A percentile compares a stretch with the other conserved stretches of the same genome.
These are phyloP conservation scores for Tulasnella sp. DNA, from an alignment of 768 basidiomycete genomes.

Conservation along the genomic window DNA sequence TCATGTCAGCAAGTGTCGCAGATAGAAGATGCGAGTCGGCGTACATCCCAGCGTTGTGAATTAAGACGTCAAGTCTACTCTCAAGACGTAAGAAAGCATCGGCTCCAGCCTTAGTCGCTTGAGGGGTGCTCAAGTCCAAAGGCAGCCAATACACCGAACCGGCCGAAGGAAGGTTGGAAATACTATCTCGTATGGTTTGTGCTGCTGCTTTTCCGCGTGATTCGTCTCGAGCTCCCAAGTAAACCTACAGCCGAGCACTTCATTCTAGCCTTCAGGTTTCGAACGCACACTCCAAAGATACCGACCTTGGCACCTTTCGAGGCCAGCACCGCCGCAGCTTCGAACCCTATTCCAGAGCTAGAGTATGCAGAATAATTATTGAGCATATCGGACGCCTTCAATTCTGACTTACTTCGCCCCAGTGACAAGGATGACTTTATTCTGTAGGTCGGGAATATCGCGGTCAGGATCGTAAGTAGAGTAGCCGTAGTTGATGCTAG, in stretches of 20 bases:
- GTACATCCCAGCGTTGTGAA: conserved; percentile 56
- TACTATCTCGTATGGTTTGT: conserved; percentile 41
- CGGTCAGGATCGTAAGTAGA: neutral
- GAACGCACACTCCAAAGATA: neutral
- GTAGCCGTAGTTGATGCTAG: neutral
- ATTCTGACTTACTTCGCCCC: neutral
- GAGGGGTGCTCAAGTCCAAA: conserved; percentile 51
- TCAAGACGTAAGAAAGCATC: conserved; percentile 50
- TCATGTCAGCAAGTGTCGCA: neutral
- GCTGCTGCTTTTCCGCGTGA: conserved; percentile 48
- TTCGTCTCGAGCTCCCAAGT: conserved; percentile 52
- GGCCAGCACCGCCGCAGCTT: neutral
- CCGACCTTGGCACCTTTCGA: conserved; percentile 6
- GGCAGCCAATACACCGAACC: conserved; percentile 50
- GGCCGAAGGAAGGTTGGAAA: conserved; percentile 39
- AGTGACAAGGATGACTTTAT: conserved; percentile 1
- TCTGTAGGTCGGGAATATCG: neutral
- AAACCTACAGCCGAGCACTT: conserved; percentile 31
- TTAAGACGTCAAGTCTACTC: conserved; percentile 54
- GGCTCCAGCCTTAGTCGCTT: conserved; percentile 46
- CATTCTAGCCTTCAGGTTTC: too few relatives aligned
- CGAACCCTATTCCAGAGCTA: neutral
- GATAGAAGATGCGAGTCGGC: conserved; percentile 25
- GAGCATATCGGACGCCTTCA: neutral
- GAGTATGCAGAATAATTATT: neutral